Evolutionary conservation across 31 red algal species (phyloP).

Genomic region (Asparagopsis taxiformis): DNA sequence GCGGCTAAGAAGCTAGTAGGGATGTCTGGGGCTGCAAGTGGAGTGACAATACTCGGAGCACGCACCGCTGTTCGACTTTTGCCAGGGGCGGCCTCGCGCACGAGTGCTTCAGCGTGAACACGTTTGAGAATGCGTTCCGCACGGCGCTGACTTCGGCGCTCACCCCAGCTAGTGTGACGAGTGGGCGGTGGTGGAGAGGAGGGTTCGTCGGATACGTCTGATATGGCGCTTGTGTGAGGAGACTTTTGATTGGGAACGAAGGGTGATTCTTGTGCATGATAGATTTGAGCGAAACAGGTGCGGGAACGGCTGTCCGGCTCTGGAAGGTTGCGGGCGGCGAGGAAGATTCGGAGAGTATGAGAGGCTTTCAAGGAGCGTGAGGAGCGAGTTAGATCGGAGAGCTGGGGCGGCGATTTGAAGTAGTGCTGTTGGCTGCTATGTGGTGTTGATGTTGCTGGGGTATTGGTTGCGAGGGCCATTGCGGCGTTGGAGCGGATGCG

Average conservation of each 20-base stretch:
- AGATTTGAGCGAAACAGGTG: conserved; percentile 35
- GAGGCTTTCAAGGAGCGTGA: background rate
- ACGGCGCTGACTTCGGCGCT: too few relatives aligned
- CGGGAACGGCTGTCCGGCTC: conserved; percentile 48
- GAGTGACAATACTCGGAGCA: background rate
- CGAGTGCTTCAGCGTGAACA: too few relatives aligned
- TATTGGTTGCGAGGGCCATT: too few relatives aligned
- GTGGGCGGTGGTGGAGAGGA: conserved; percentile 1
- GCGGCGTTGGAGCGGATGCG: too few relatives aligned
- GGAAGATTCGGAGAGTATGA: background rate
- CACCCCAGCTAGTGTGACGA: background rate
- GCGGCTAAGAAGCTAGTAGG: background rate
- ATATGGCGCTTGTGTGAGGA: background rate
- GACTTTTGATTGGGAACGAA: background rate
- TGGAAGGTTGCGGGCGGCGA: conserved; percentile 37
- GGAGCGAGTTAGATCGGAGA: too few relatives aligned
- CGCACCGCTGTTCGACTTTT: too few relatives aligned
- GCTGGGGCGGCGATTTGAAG: too few relatives aligned
- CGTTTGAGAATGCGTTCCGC: too few relatives aligned
- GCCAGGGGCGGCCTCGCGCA: background rate
- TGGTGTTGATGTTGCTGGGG: too few relatives aligned
- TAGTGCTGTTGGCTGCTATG: too few relatives aligned
- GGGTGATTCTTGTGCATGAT: conserved; percentile 8
- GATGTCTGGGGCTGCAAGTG: conserved; percentile 1
- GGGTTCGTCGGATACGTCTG: background rate